phyloP scores from a whole-genome alignment of 371 early-diverging fungal species.

The Mortierella sp. region DNA sequence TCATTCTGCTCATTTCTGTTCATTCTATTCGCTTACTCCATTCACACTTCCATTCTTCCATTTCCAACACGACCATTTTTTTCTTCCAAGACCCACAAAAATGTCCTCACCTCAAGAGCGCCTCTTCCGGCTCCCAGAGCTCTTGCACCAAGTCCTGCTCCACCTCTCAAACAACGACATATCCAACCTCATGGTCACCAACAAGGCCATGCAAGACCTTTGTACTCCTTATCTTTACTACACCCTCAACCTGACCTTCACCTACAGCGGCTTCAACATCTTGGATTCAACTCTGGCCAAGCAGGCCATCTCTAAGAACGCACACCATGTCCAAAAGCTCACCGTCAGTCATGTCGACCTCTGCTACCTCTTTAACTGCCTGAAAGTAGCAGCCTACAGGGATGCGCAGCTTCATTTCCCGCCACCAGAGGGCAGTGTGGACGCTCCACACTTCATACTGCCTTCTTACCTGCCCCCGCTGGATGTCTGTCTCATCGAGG shows the following conservation, averaged over 20 bases:
- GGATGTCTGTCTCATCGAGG: not conserved
- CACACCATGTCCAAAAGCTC: not conserved
- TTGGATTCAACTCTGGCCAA: not conserved
- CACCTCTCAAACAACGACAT: not conserved
- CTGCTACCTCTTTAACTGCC: not conserved
- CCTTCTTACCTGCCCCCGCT: not conserved
- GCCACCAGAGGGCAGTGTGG: not conserved
- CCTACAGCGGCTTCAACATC: not conserved
- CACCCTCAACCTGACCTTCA: not conserved
- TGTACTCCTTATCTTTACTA: not conserved
- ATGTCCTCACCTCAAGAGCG: not conserved
- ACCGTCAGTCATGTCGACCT: constrained; percentile 1
- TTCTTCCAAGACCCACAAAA: not conserved
- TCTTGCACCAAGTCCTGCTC: not conserved
- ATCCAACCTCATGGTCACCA: not conserved
- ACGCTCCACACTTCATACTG: not conserved
- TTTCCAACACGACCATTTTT: not conserved
- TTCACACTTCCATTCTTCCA: not conserved
- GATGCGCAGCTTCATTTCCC: not conserved
- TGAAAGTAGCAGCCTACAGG: not conserved
- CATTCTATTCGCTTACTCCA: not conserved
- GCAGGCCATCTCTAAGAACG: not conserved
- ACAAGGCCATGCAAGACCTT: no score
- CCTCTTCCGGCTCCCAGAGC: not conserved
- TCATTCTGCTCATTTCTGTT: not conserved